These are phyloP conservation scores for Mytilinidion resinicola DNA, from an alignment of 495 filamentous ascomycete genomes.

Conservation along the genomic window DNA sequence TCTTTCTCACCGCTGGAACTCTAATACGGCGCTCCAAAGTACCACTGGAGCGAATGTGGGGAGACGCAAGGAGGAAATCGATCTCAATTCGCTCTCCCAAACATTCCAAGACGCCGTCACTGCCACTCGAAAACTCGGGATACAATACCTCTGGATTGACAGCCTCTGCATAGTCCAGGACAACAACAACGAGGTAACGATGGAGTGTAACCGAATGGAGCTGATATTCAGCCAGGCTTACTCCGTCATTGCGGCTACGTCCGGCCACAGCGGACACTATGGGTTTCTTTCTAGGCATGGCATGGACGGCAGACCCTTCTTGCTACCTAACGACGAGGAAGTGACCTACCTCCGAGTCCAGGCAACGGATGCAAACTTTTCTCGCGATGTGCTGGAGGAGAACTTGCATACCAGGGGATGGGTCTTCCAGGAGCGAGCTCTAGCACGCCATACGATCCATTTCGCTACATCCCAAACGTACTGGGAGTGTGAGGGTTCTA, in stretches of 20 bases:
- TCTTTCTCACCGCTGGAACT: constrained; percentile 6
- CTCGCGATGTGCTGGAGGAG: not conserved
- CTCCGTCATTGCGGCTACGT: constrained; percentile 4
- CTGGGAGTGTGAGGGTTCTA: constrained; percentile 7
- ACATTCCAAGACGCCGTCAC: constrained; percentile 12
- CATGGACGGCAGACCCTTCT: not conserved
- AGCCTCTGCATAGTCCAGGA: constrained; percentile 7
- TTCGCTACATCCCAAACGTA: constrained; percentile 10
- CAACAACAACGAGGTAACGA: not conserved
- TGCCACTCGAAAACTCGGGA: constrained; percentile 6
- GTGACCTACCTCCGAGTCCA: not conserved
- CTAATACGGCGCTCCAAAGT: not conserved
- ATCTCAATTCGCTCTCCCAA: not conserved
- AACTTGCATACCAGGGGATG: not conserved
- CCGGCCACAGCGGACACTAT: not conserved
- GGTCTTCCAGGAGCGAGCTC: constrained; percentile 7
- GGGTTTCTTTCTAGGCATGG: not conserved
- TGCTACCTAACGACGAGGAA: not conserved
- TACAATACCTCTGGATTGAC: constrained; percentile 7
- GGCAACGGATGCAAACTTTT: not conserved
- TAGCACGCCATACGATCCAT: constrained; percentile 4
- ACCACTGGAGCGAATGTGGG: constrained; percentile 3
- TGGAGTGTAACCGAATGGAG: constrained; percentile 1
- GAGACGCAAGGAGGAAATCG: not conserved
- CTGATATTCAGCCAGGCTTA: not conserved